Evolutionary conservation across 2,329 filamentous ascomycete species (phyloP).

Genomic region (Pseudophaeomoniella oleicola): DNA sequence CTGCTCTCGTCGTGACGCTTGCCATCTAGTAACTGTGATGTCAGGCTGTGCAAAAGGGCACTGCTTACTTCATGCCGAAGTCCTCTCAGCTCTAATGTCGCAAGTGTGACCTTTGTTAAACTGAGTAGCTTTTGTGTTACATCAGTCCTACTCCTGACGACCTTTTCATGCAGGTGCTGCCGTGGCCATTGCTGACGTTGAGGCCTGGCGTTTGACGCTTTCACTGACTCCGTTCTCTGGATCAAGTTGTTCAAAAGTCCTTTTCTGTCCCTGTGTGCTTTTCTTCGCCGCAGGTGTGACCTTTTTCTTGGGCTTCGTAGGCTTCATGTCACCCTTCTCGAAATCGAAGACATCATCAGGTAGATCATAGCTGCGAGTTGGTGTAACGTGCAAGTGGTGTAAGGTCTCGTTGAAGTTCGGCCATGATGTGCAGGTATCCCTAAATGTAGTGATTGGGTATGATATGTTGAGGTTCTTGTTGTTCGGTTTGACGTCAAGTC

Average conservation of each 20-base stretch:
- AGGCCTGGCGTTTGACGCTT: not conserved
- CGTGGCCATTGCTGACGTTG: not conserved
- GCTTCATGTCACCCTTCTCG: constrained; percentile 57
- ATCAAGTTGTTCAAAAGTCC: constrained; percentile 1
- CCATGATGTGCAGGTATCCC: constrained; percentile 63
- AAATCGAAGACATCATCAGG: constrained; percentile 71
- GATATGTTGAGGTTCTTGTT: constrained; percentile 41
- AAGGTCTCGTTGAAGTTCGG: constrained; percentile 59
- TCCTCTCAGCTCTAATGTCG: no score
- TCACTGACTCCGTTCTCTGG: not conserved
- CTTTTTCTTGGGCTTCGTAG: constrained; percentile 43
- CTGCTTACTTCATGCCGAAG: no score
- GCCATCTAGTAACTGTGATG: no score
- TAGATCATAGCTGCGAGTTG: constrained; percentile 75
- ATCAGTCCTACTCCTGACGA: no score
- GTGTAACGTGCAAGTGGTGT: constrained; percentile 66
- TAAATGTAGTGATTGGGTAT: constrained; percentile 74
- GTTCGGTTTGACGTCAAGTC: constrained; percentile 56
- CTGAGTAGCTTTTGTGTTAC: no score
- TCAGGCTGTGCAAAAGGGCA: no score
- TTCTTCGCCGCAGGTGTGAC: constrained; percentile 9
- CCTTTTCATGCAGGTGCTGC: not conserved
- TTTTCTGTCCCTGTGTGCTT: not conserved
- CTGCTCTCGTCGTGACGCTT: no score
- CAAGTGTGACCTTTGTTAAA: no score